Percentiles rank a stretch among this genome's conserved stretches.
phyloP scores from a whole-genome alignment of 2,329 filamentous ascomycete species.

The Fusarium sacchari region DNA sequence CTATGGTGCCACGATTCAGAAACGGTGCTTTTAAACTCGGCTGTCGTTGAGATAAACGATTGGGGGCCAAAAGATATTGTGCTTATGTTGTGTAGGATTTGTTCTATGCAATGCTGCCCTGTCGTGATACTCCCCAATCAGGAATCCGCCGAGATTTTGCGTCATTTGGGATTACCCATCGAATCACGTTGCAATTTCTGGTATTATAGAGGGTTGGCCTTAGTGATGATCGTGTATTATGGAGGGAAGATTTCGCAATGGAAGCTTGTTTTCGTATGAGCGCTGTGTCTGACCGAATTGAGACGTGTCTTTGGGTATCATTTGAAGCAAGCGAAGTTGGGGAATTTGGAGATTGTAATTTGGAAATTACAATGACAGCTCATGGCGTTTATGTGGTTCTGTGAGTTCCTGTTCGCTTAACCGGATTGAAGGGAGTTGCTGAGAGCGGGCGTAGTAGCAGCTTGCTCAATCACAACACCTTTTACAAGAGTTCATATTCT shows the following conservation, averaged over 20 bases:
- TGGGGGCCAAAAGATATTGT: conserved; percentile 25
- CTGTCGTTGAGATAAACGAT: conserved; percentile 32
- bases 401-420: background rate
- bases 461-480: background rate
- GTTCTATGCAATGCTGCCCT: conserved; percentile 67
- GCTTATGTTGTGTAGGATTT: conserved; percentile 60
- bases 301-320: background rate
- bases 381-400: background rate
- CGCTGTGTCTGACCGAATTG: background rate
- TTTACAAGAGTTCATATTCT: background rate
- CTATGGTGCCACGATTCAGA: conserved; percentile 12
- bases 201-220: background rate
- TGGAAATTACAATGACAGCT: background rate
- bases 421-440: background rate
- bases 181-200: background rate
- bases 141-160: conserved; percentile 49
- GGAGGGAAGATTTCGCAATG: background rate
- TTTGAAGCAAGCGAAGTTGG: background rate
- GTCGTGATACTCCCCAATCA: conserved; percentile 52
- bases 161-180: background rate
- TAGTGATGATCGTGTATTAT: background rate
- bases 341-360: background rate
- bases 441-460: background rate
- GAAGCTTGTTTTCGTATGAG: background rate
- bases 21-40: conserved; percentile 55